A percentile compares a stretch with the other conserved stretches of the same genome.
Conservation (phyloP, 768 basidiomycete species). For the Rubroboletus satanas region DNA sequence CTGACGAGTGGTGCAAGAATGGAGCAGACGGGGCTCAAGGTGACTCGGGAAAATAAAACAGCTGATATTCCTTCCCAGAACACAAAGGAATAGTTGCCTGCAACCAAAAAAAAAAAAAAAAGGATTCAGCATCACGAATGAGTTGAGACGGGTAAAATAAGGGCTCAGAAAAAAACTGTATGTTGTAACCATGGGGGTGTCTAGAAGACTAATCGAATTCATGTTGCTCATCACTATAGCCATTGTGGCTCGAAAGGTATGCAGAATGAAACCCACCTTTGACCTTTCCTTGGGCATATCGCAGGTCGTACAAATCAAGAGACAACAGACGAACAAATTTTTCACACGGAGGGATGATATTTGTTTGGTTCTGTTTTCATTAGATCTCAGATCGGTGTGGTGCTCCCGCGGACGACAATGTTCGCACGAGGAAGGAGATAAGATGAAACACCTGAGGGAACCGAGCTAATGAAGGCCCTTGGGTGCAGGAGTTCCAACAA, state of each 20-base stretch:
- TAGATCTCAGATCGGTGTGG: not conserved
- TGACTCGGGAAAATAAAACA: not conserved
- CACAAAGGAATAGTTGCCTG: slow-evolving; percentile 4
- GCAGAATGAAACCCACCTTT: slow-evolving; percentile 11
- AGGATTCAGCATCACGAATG: slow-evolving; percentile 8
- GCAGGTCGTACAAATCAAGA: too few species aligned
- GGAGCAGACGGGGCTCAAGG: not conserved
- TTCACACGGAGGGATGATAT: not conserved
- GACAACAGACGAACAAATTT: not conserved
- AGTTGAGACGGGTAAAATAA: not conserved
- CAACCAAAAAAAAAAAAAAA: not conserved
- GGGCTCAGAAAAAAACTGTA: slow-evolving; percentile 19
- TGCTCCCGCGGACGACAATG: not conserved
- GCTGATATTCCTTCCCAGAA: not conserved
- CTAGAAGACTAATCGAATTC: slow-evolving; percentile 95
- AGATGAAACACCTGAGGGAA: slow-evolving; percentile 6
- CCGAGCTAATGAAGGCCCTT: not conserved
- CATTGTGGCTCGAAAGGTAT: not conserved
- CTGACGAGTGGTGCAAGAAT: not conserved
- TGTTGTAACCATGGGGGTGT: slow-evolving; percentile 68
- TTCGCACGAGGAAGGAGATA: not conserved
- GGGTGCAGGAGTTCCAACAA: not conserved
- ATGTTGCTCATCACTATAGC: slow-evolving; percentile 50
- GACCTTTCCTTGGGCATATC: not conserved
- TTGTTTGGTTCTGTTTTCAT: slow-evolving; percentile 17